These are phyloP conservation scores for Microbotryomycetes sp. DNA, from an alignment of 1,284 basidiomycete species.

Conservation along the genomic window DNA sequence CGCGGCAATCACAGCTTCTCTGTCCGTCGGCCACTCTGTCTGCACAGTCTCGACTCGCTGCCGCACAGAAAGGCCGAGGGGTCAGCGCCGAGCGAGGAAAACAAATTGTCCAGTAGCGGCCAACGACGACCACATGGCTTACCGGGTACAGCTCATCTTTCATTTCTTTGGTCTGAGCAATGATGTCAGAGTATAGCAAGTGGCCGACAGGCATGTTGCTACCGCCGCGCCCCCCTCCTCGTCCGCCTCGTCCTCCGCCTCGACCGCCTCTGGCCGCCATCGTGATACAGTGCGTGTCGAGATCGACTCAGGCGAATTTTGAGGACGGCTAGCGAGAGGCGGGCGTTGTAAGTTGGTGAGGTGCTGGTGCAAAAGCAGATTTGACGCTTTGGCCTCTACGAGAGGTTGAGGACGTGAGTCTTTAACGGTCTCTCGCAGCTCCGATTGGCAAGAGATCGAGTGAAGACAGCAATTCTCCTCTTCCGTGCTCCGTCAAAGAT, in stretches of 20 bases:
- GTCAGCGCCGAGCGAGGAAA: too few relatives aligned
- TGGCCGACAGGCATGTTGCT: slow-evolving; percentile 26
- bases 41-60: slow-evolving; percentile 21
- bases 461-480: too few relatives aligned
- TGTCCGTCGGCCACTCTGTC: slow-evolving; percentile 17
- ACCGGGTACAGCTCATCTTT: slow-evolving; percentile 28
- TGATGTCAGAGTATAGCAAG: slow-evolving; percentile 24
- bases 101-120: too few relatives aligned
- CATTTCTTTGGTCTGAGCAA: slow-evolving; percentile 17
- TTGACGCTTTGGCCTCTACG: too few relatives aligned
- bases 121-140: background rate
- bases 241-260: slow-evolving; percentile 15
- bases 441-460: too few relatives aligned
- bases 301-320: too few relatives aligned
- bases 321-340: background rate
- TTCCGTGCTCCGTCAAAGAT: too few relatives aligned
- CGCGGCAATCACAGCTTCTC: slow-evolving; percentile 16
- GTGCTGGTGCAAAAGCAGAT: too few relatives aligned
- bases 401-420: too few relatives aligned
- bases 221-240: slow-evolving; percentile 3
- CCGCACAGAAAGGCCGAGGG: too few relatives aligned
- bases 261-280: slow-evolving; percentile 13
- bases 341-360: background rate
- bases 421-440: too few relatives aligned
- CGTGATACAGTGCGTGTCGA: background rate